Evolutionary conservation across 495 filamentous ascomycete genomes (phyloP), one percentile per base, ranked within the genome.

Genomic region (Hypoxylon fuscum): DNA sequence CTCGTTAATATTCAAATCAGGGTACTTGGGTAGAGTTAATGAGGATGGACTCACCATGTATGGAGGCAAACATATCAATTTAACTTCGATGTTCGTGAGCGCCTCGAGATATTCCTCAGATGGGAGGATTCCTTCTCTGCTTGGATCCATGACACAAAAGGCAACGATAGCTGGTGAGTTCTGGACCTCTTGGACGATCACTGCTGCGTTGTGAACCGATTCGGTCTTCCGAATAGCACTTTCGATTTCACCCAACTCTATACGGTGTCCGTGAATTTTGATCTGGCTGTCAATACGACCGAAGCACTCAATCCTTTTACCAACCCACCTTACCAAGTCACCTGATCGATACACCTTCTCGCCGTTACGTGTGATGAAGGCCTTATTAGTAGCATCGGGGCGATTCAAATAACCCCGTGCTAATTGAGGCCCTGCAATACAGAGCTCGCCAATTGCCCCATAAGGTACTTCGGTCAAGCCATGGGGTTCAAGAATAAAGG

Each of bases 361-460:
- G 3, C 20, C 20, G 10, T 44, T 25, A 2, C 21, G 3, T 2
- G 18, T 25, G 9, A 85, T 55, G 45, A 89, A 89, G 12, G 72
- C 70, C 50, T 81, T 77, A 3, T 68, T 61, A 0, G 84, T 89
- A 25, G 86, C 71, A 45, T 87, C 84, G 2, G 83, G 79, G 2
- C 85, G 77, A 46, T 90, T 90, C 32, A 91, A 78, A 55, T 95
- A 95, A 1, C 90, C 91, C 53, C 85, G 18, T 12, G 41, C 41
- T 4, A 44, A 9, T 12, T 44, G 41, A 11, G 41, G 20, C 11
- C 41, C 41, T 9, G 8, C 21, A 5, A 44, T 3, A n/a, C 41
- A 44, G 3, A 44, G 18, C 18, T 44, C 41, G 5, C 41, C 41
- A 2, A 44, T 25, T 1, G 41, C 21, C 5, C 41, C 41, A 12